A percentile compares a stretch with the other conserved stretches of the same genome.
Conservation (phyloP, 2,329 filamentous ascomycete species). For the Microascus cirrosus region DNA sequence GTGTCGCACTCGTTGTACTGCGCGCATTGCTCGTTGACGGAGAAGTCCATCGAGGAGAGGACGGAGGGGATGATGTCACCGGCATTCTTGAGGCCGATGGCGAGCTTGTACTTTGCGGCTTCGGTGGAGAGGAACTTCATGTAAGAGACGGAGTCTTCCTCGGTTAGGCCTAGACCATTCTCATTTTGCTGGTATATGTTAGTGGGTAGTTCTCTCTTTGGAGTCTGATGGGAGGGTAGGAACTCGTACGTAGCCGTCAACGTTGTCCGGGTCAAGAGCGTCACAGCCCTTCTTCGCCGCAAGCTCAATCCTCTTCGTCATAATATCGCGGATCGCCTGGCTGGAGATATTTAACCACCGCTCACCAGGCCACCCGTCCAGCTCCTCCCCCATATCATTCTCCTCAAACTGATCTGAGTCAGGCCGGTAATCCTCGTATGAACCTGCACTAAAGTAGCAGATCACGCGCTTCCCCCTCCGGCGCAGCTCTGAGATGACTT, state of each 20-base stretch:
- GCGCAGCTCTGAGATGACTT: conserved; percentile 40
- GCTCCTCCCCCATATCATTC: conserved; percentile 42
- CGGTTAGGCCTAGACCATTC: conserved; percentile 49
- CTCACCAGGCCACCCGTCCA: conserved; percentile 57
- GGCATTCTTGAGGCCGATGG: conserved; percentile 60
- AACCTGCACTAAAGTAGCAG: conserved; percentile 67
- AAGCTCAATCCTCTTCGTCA: conserved; percentile 46
- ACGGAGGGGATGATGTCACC: conserved; percentile 42
- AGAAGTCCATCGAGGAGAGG: conserved; percentile 45
- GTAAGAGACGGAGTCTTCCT: conserved; percentile 44
- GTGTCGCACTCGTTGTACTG: conserved; percentile 47
- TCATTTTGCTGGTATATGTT: conserved; percentile 35
- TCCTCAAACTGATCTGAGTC: conserved; percentile 44
- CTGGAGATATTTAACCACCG: conserved; percentile 53
- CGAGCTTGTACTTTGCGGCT: conserved; percentile 41
- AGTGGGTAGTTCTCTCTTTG: not conserved
- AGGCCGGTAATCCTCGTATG: conserved; percentile 51
- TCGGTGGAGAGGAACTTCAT: conserved; percentile 47
- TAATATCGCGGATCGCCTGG: conserved; percentile 49
- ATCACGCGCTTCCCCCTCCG: conserved; percentile 50
- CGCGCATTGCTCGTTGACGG: conserved; percentile 60
- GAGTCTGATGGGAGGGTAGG: not conserved
- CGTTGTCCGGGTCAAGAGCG: conserved; percentile 61
- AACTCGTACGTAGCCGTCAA: conserved; percentile 47
- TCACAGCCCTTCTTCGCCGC: conserved; percentile 54